Base-by-base conservation (phyloP, 2,329 filamentous ascomycete species). In the Hymenoscyphus scutula region DNA sequence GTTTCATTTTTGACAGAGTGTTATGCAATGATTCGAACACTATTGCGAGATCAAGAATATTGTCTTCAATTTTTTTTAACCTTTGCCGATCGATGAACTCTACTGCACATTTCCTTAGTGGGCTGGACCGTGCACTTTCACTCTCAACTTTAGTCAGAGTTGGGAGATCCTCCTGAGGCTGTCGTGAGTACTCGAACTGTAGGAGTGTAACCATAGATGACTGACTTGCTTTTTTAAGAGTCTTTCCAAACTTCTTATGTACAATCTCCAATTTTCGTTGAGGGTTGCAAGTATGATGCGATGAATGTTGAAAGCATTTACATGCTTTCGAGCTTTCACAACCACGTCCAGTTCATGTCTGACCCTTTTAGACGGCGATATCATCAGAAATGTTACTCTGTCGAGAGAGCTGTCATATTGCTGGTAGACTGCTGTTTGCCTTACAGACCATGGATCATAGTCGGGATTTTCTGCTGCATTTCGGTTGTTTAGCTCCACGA, bases 401-500 rank as follows among this genome's bases (percentile, higher is more conserved):
- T 60, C 41, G 19, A 51, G 32, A 25, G n/a, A 8, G 17, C 57
- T 53, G 27, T 63, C 32, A 34, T 66, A 66, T n/a, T 63, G 56
- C 27, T 66, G 64, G 32, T 68, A 68, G 3, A 68, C 58, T 38
- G 62, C 59, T 5, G 32, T 65, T 51, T 66, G 66, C 4, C 66
- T 25, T 5, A 68, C 34, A 6, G 66, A 68, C 66, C 66, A 68
- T 15, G 59, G 61, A 56, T 66, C 64, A 29, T 64, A 66, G 53
- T 67, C 64, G 2, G 62, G 60, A 37, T 62, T 59, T 1, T 57
- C 38, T 7, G 19, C 3, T 19, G 48, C 19, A 6, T 29, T 34
- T 15, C 66, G 34, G 13, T 60, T 15, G 37, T 68, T 68, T 10
- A 59, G 23, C 19, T 61, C 57, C 13, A 61, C 64, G 56, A 65